phyloP scores from a whole-genome alignment of 345 rosid species.

The Euclidium syriacum region DNA sequence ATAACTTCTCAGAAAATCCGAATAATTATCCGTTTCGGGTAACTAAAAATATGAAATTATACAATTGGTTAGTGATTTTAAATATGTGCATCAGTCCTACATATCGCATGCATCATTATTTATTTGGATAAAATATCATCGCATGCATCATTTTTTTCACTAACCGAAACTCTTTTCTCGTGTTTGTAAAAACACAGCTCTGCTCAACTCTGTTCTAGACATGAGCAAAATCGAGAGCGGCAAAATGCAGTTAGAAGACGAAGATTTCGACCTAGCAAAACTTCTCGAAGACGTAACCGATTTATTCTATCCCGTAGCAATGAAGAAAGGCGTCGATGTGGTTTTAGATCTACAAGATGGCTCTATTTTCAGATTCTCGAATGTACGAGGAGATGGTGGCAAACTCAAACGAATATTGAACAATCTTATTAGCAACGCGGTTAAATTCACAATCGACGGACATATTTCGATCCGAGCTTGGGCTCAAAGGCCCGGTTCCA shows the following conservation, averaged over 20 bases:
- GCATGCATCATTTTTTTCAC: too few relatives aligned
- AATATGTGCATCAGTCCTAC: too few relatives aligned
- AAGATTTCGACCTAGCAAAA: conserved; percentile 51
- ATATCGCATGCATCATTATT: too few relatives aligned
- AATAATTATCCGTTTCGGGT: too few relatives aligned
- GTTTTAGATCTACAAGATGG: conserved; percentile 59
- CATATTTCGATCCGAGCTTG: conserved; percentile 56
- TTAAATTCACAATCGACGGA: conserved; percentile 69
- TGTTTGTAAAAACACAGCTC: conserved; percentile 35
- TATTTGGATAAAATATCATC: too few relatives aligned
- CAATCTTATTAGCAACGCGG: conserved; percentile 71
- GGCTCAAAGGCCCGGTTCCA: conserved; percentile 44
- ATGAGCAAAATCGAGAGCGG: conserved; percentile 81
- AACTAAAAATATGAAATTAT: too few relatives aligned
- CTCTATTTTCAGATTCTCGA: conserved; percentile 40
- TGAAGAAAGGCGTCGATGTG: conserved; percentile 63
- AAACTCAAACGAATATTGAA: conserved; percentile 56
- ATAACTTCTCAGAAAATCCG: too few relatives aligned
- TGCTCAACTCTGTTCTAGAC: conserved; percentile 65
- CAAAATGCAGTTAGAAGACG: conserved; percentile 64
- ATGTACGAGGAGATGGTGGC: conserved; percentile 56
- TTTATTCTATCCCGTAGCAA: conserved; percentile 48
- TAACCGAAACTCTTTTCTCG: background rate
- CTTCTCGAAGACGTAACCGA: conserved; percentile 63
- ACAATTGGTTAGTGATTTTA: too few relatives aligned